Evolutionary conservation across 768 basidiomycete genomes (phyloP).

Genomic region (Lentinula lateritia): DNA sequence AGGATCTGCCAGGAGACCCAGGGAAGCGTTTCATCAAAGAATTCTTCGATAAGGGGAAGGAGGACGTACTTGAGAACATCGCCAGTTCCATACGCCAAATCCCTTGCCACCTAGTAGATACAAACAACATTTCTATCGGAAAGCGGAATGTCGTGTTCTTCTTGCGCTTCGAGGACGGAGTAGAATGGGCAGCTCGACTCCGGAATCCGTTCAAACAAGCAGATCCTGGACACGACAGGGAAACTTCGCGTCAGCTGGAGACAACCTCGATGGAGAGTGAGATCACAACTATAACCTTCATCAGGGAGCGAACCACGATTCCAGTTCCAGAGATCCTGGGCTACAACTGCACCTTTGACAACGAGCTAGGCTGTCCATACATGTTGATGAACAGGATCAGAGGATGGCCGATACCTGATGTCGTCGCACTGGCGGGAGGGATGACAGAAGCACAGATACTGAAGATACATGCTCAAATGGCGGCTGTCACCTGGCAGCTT

Average conservation of each 20-base stretch:
- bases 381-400: slow-evolving; percentile 5
- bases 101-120: background rate
- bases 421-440: background rate
- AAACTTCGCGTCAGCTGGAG: background rate
- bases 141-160: background rate
- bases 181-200: background rate
- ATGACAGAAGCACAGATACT: background rate
- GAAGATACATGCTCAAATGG: background rate
- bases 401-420: background rate
- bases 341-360: slow-evolving; percentile 22
- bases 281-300: slow-evolving; percentile 4
- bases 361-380: slow-evolving; percentile 7
- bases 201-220: background rate
- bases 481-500: background rate
- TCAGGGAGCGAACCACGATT: slow-evolving; percentile 3
- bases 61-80: background rate
- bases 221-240: background rate
- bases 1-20: background rate
- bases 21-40: background rate
- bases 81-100: background rate
- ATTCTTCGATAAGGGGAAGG: background rate
- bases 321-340: slow-evolving; percentile 3
- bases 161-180: background rate
- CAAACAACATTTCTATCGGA: background rate
- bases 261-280: background rate